Evolutionary conservation across 1,139 yeast genomes (phyloP).

Genomic region (Sugiyamaella neomexicana): DNA sequence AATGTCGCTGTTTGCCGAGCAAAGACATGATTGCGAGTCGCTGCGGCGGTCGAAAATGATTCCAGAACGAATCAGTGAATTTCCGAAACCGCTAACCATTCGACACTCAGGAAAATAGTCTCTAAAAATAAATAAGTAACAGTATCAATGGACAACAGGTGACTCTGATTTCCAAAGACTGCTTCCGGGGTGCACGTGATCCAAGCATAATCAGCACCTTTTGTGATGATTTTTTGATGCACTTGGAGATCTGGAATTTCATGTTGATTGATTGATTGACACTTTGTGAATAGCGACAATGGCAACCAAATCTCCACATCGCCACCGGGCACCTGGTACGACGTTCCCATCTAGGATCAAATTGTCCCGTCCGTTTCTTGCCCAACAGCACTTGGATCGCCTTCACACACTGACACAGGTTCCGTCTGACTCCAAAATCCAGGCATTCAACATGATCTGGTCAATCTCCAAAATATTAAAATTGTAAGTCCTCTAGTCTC

Average conservation of each 20-base stretch:
- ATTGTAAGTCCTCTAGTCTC: constrained; percentile 22
- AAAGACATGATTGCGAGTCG: constrained; percentile 1
- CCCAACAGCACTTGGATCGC: constrained; percentile 28
- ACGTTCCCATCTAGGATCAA: constrained; percentile 28
- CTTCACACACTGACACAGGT: constrained; percentile 26
- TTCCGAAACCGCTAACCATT: neutral
- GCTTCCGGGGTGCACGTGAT: neutral
- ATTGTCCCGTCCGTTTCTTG: constrained; percentile 30
- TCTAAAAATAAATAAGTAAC: too few relatives aligned
- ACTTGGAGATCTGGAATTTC: neutral
- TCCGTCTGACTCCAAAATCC: constrained; percentile 23
- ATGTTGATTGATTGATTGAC: neutral
- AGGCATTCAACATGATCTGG: constrained; percentile 31
- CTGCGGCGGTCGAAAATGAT: too few relatives aligned
- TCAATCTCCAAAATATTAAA: constrained; percentile 29
- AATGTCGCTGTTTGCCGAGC: constrained; percentile 1
- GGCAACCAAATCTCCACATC: constrained; percentile 12
- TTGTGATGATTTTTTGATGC: neutral
- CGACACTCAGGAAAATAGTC: too few relatives aligned
- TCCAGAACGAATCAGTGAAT: neutral
- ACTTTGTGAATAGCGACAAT: neutral
- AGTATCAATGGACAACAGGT: constrained; percentile 1
- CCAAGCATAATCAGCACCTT: neutral
- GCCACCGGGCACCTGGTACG: constrained; percentile 9
- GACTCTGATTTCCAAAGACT: neutral